phyloP scores from a whole-genome alignment of 202 grass and related monocot species.

The Brachypodium distachyon region DNA sequence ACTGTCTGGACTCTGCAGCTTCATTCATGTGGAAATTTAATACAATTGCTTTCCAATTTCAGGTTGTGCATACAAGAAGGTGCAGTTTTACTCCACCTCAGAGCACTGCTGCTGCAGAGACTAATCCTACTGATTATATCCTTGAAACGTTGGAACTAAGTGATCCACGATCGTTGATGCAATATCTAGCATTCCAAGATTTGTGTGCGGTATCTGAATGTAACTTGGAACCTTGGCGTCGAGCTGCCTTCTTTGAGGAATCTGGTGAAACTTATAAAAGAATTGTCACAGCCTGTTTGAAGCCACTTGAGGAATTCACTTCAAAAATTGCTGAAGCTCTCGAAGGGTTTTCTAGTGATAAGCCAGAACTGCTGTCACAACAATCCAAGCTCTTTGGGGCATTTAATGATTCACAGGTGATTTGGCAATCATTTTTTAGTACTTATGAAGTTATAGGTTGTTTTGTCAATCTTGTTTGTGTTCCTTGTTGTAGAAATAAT shows the following conservation, averaged over 20 bases:
- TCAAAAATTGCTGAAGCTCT: constrained; percentile 64
- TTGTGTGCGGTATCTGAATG: constrained; percentile 75
- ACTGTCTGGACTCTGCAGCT: not conserved
- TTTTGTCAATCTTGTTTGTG: not conserved
- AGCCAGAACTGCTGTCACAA: constrained; percentile 51
- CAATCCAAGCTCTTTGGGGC: constrained; percentile 58
- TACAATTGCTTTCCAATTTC: constrained; percentile 12
- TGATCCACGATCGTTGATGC: constrained; percentile 55
- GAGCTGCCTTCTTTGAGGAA: constrained; percentile 79
- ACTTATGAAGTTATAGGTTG: not conserved
- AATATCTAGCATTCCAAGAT: constrained; percentile 94
- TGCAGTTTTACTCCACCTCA: constrained; percentile 76
- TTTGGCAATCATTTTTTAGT: not conserved
- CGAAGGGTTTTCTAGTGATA: constrained; percentile 45
- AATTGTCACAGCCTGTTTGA: constrained; percentile 68
- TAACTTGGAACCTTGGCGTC: constrained; percentile 79
- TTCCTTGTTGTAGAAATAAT: not conserved
- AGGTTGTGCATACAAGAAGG: constrained; percentile 91
- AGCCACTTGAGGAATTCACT: constrained; percentile 70
- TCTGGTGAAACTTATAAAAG: constrained; percentile 89
- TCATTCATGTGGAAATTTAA: not conserved
- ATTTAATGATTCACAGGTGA: constrained; percentile 92
- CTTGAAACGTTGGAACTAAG: constrained; percentile 80
- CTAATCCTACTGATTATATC: constrained; percentile 72
- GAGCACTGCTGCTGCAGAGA: constrained; percentile 78